Evolutionary conservation across 176 grass and related monocot genomes (phyloP).

Genomic region (Aegilops tauschii): DNA sequence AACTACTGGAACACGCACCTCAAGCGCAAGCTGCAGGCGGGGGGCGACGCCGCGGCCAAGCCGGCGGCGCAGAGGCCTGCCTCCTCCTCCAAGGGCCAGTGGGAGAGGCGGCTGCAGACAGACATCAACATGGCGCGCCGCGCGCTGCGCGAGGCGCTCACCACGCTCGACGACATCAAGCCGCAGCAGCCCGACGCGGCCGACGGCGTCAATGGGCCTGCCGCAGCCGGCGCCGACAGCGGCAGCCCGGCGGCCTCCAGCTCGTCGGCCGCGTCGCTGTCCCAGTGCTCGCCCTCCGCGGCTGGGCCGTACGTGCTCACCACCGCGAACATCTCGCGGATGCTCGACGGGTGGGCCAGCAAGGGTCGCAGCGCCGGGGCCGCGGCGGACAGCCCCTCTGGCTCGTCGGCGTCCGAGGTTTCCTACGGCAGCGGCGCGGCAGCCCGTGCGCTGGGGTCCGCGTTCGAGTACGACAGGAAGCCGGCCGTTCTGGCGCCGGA

Average conservation of each 20-base stretch:
- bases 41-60: background rate
- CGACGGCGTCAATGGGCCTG: background rate
- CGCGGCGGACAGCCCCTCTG: constrained; percentile 39
- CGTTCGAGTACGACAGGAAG: constrained; percentile 38
- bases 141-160: constrained; percentile 60
- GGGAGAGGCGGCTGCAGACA: constrained; percentile 79
- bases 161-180: constrained; percentile 41
- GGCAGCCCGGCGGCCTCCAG: constrained; percentile 39
- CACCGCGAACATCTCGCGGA: constrained; percentile 71
- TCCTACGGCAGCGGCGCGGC: constrained; percentile 20
- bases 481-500: background rate
- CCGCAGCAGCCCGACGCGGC: background rate
- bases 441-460: background rate
- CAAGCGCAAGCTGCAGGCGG: constrained; percentile 58
- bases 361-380: background rate
- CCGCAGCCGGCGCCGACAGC: background rate
- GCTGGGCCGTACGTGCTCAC: constrained; percentile 49
- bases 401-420: constrained; percentile 30
- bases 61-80: constrained; percentile 8
- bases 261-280: constrained; percentile 25
- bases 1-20: constrained; percentile 99
- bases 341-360: constrained; percentile 69
- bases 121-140: constrained; percentile 76
- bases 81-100: constrained; percentile 70
- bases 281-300: constrained; percentile 28